These are phyloP conservation scores for Boletus subluridellus DNA, from an alignment of 1,284 basidiomycete genomes.

Conservation along the genomic window DNA sequence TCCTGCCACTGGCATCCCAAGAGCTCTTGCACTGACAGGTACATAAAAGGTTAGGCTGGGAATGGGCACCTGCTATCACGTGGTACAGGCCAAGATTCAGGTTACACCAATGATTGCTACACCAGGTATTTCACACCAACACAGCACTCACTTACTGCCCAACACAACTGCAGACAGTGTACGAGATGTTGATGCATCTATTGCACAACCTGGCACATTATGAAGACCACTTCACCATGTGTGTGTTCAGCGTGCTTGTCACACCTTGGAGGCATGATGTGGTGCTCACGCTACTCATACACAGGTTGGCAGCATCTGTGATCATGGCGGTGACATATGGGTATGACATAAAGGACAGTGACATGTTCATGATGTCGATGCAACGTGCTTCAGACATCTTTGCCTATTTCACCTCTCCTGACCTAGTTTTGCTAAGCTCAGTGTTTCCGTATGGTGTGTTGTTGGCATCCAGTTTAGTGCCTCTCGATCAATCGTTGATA, in stretches of 20 bases:
- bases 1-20: too few species aligned
- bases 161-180: conserved; percentile 14
- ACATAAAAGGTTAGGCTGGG: conserved; percentile 13
- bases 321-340: conserved; percentile 20
- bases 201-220: conserved; percentile 10
- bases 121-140: conserved; percentile 17
- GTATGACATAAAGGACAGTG: conserved; percentile 8
- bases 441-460: conserved; percentile 15
- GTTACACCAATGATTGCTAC: conserved; percentile 14
- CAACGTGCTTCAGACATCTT: conserved; percentile 12
- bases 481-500: background rate
- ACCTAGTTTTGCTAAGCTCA: conserved; percentile 4
- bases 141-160: conserved; percentile 13
- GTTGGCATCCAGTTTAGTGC: background rate
- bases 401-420: background rate
- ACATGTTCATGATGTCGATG: conserved; percentile 10
- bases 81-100: conserved; percentile 17
- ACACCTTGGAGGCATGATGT: background rate
- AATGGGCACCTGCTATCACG: conserved; percentile 4
- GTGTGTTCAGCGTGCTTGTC: background rate
- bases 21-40: background rate
- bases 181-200: conserved; percentile 11
- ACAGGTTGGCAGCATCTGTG: conserved; percentile 19
- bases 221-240: conserved; percentile 11
- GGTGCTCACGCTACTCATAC: background rate